A percentile compares a stretch with the other conserved stretches of the same genome.
Evolutionary conservation across 306 rosid genomes (phyloP).

Genomic region (Ormosia semicastrata): DNA sequence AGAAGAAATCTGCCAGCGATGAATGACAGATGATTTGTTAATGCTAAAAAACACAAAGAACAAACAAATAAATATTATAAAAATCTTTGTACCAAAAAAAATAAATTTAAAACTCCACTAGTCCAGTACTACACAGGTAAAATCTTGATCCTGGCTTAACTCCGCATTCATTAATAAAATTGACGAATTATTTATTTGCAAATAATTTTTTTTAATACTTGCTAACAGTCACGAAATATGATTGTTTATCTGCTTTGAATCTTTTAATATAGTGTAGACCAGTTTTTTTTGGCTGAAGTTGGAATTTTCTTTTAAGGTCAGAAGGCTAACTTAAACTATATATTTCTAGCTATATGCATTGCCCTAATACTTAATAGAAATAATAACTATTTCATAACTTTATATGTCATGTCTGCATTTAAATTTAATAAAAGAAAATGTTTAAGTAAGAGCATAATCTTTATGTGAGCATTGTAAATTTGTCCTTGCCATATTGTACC

Average conservation of each 20-base stretch:
- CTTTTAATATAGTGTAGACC: neutral
- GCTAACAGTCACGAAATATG: conserved; percentile 21
- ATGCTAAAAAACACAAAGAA: neutral
- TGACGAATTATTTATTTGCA: neutral
- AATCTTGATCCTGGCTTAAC: neutral
- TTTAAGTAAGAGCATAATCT: too few species aligned
- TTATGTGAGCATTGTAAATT: too few species aligned
- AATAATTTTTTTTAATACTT: neutral
- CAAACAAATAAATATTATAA: neutral
- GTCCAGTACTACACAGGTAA: neutral
- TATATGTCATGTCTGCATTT: too few species aligned
- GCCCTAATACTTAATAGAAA: too few species aligned
- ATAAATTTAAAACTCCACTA: neutral
- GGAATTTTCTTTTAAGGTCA: neutral
- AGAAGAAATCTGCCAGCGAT: too few species aligned
- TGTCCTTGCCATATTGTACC: too few species aligned
- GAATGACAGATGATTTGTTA: too few species aligned
- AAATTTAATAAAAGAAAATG: too few species aligned
- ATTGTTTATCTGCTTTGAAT: neutral
- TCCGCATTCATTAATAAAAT: neutral
- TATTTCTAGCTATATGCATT: too few species aligned
- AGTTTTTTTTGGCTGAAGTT: conserved; percentile 7
- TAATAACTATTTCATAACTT: too few species aligned
- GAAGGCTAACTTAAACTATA: too few species aligned
- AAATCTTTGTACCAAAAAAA: neutral